phyloP scores from a whole-genome alignment of 495 filamentous ascomycete genomes.

The Aspergillus wentii region DNA sequence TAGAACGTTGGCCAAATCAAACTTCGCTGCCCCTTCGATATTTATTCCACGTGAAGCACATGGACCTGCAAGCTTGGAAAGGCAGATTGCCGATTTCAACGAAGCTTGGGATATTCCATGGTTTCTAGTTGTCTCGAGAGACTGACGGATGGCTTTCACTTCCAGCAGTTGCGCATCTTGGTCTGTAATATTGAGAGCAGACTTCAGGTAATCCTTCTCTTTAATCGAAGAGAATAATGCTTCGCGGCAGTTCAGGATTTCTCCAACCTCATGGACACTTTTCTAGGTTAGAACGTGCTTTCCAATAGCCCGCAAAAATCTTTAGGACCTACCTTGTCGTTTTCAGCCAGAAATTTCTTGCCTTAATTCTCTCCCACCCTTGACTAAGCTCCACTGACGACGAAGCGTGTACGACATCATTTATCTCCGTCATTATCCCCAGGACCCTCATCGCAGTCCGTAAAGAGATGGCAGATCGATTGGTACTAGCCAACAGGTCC shows the following conservation, averaged over 20 bases:
- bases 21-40: constrained; percentile 65
- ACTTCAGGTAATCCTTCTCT: constrained; percentile 57
- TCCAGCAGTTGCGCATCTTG: constrained; percentile 67
- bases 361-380: constrained; percentile 56
- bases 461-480: constrained; percentile 54
- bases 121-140: constrained; percentile 67
- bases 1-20: constrained; percentile 81
- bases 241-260: constrained; percentile 76
- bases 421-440: constrained; percentile 74
- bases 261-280: constrained; percentile 76
- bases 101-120: constrained; percentile 84
- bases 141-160: constrained; percentile 64
- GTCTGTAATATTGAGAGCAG: constrained; percentile 47
- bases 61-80: constrained; percentile 65
- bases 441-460: constrained; percentile 64
- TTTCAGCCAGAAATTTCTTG: constrained; percentile 71
- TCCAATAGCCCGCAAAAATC: constrained; percentile 7
- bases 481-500: constrained; percentile 46
- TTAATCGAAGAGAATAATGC: constrained; percentile 78
- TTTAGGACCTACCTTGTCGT: constrained; percentile 56
- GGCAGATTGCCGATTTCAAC: constrained; percentile 72
- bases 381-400: constrained; percentile 56
- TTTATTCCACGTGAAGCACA: constrained; percentile 65
- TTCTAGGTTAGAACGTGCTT: constrained; percentile 9
- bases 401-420: constrained; percentile 63